phyloP scores from a whole-genome alignment of 1,284 basidiomycete genomes.

The Leccinum solheimii region DNA sequence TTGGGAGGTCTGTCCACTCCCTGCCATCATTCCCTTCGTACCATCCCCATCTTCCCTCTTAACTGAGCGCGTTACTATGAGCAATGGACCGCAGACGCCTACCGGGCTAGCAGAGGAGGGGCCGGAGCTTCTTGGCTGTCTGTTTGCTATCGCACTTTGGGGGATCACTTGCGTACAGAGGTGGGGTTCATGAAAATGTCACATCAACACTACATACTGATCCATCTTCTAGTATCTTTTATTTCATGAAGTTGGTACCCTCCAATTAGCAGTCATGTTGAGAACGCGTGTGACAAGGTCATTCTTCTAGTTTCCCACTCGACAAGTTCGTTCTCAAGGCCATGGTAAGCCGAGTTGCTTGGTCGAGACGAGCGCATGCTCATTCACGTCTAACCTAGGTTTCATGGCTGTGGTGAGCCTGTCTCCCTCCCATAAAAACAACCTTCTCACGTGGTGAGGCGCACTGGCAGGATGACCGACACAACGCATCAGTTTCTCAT shows the following conservation, averaged over 20 bases:
- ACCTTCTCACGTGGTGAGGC: not conserved
- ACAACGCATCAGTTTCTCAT: slow-evolving; percentile 22
- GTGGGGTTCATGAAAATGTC: not conserved
- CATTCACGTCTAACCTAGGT: slow-evolving; percentile 12
- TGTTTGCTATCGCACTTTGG: not conserved
- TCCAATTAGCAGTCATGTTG: not conserved
- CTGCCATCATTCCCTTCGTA: not conserved
- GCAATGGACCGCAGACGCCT: not conserved
- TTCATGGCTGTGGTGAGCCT: slow-evolving; percentile 19
- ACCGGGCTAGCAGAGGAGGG: not conserved
- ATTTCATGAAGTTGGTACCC: slow-evolving; percentile 23
- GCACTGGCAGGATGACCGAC: slow-evolving; percentile 16
- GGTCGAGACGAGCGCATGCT: not conserved
- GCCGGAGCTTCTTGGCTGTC: not conserved
- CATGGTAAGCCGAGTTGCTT: slow-evolving; percentile 13
- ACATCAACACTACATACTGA: not conserved
- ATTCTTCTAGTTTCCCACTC: slow-evolving; percentile 10
- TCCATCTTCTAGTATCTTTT: slow-evolving; percentile 13
- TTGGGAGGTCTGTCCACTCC: not conserved
- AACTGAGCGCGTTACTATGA: not conserved
- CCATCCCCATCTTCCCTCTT: not conserved
- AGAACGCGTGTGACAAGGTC: not conserved
- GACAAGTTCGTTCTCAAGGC: slow-evolving; percentile 10
- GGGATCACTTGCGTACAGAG: not conserved
- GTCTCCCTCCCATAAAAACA: not conserved